Evolutionary conservation across 495 filamentous ascomycete species (phyloP), one percentile per base, ranked within the genome.

Genomic region (Jackrogersella minutella): DNA sequence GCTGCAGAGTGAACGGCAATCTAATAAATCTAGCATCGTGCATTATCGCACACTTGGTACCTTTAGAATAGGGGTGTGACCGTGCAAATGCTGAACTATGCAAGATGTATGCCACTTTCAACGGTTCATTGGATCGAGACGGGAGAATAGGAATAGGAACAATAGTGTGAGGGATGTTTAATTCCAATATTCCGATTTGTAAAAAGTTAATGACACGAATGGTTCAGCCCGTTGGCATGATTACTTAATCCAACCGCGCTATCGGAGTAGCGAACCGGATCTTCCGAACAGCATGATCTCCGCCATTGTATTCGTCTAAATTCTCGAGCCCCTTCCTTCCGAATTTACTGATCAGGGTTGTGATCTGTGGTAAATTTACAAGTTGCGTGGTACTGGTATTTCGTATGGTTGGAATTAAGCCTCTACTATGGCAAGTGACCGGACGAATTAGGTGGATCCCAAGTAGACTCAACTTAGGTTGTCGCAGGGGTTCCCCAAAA

Each of bases 401-500:
- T 30, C 59, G 43, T 51, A 33, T 41, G 14, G 16, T 33, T 30
- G n/a, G 56, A 36, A 40, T 58, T 66, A 41, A 44, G 51, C 50
- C 28, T 56, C 13, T 37, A 17, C 24, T 61, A 30, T 21, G 6
- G 6, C 13, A 11, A 41, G 37, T 41, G 39, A 19, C 34, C 21
- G 31, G 13, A 14, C 14, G 44, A 44, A 31, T 34, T 51, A 14
- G 17, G 33, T 39, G 16, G 17, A 31, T 24, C n/a, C 37, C 19
- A 41, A n/a, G n/a, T 30, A 41, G 41, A 14, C 21, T 46, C 16
- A 9, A 9, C 30, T 10, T 36, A 4, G 11, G 2, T 44, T 44
- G 39, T 50, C 17, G 40, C 62, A 66, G 56, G 63, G 63, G 56
- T 66, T 60, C 63, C 56, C 63, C 63, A 66, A 66, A 60, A 57